Percentiles rank a stretch among this genome's conserved stretches.
Evolutionary conservation across 2,329 filamentous ascomycete genomes (phyloP).

Genomic region (Colletotrichum phormii): DNA sequence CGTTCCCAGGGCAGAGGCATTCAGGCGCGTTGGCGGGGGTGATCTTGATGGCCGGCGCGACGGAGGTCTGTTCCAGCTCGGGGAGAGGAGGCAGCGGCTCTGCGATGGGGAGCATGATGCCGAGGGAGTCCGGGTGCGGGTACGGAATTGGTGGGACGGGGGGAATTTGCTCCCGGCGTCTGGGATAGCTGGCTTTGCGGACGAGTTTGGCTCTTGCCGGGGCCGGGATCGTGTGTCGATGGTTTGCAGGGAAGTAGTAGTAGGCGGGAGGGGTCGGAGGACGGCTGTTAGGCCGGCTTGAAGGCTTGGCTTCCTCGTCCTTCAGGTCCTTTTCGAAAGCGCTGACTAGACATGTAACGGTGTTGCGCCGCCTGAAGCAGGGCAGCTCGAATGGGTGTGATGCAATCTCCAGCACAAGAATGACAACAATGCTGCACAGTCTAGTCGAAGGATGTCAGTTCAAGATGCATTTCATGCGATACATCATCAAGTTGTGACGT

Average conservation of each 20-base stretch:
- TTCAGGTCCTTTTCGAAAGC: constrained; percentile 33
- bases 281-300: constrained; percentile 17
- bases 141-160: constrained; percentile 21
- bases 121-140: constrained; percentile 32
- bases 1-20: constrained; percentile 34
- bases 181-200: constrained; percentile 27
- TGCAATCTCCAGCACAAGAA: constrained; percentile 39
- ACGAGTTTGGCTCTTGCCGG: constrained; percentile 23
- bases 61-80: constrained; percentile 17
- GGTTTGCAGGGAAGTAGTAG: constrained; percentile 31
- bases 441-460: neutral
- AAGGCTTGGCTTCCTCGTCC: constrained; percentile 24
- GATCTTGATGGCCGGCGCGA: constrained; percentile 14
- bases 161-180: constrained; percentile 2
- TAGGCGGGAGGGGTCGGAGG: constrained; percentile 26
- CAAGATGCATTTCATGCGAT: neutral
- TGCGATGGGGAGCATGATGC: constrained; percentile 31
- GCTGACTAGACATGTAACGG: constrained; percentile 26
- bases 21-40: constrained; percentile 22
- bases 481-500: constrained; percentile 1
- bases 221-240: constrained; percentile 27
- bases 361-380: constrained; percentile 32
- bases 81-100: constrained; percentile 31
- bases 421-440: constrained; percentile 27
- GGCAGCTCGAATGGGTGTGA: constrained; percentile 41